Base-by-base conservation (phyloP, 169 alveolate species). In the Miamiensis avidus region DNA sequence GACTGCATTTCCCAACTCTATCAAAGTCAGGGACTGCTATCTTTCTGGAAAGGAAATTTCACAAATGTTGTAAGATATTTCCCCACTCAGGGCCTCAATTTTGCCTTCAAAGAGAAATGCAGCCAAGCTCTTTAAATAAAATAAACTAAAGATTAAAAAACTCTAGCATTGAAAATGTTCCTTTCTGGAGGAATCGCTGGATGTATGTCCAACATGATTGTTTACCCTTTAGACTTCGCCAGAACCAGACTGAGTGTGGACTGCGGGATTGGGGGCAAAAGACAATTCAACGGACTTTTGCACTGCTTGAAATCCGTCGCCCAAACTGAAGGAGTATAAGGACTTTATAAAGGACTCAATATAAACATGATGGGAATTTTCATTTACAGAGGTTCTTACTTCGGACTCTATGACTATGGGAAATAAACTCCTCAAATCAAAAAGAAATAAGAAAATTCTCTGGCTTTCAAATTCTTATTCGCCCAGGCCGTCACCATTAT, bases 31-130 rank as follows among this genome's bases (percentile, higher is more conserved):
- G 93, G 94, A 0, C n/a, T 87, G 31, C 73, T 83, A 0, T 73
- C 90, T 30, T 74, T 92, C 0, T 92, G 95, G 95, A 87, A 92
- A 74, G 95, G 95, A 64, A 89, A 92, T 77, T 81, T 88, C 64
- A 88, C 84, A 0, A 92, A 89, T 76, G 84, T 92, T 20, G 34
- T 83, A 11, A 79, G 95, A 74, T 91, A 99, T 93, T 98, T 99
- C 96, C 99, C 99, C 65, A 97, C 99, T 0, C 99, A 99, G 93
- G 99, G 99, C 65, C 95, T 98, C 83, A 98, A 98, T 94, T 98
- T 99, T 93, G 99, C 99, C 27, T 97, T 98, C 89, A 98, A 99
- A 95, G 99, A 98, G 72, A 65, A 31, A 1, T 31, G 28, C 16
- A 29, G 30, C 78, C 30, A 79, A 85, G 27, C 31, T 34, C 28